These are phyloP conservation scores for Nakazawaea ernobii DNA, from an alignment of 805 yeast genomes.

Conservation along the genomic window DNA sequence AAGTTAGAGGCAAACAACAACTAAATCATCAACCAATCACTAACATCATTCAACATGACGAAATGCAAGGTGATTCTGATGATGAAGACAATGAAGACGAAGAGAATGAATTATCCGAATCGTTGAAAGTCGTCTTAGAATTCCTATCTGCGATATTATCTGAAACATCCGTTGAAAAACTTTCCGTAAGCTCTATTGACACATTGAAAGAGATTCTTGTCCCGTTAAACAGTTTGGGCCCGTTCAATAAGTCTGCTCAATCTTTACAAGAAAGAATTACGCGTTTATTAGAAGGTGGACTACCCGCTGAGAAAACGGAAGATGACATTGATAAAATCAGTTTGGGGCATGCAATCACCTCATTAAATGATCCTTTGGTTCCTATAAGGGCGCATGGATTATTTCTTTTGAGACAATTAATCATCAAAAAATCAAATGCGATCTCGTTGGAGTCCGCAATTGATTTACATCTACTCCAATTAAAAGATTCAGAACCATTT, in stretches of 20 bases:
- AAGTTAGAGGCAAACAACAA: neutral
- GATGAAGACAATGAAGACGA: conserved; percentile 30
- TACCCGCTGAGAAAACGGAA: conserved; percentile 13
- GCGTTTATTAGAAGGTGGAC: conserved; percentile 20
- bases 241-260: conserved; percentile 14
- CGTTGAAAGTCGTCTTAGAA: conserved; percentile 30
- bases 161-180: conserved; percentile 16
- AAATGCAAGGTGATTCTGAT: conserved; percentile 26
- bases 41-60: conserved; percentile 8
- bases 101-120: conserved; percentile 23
- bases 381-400: conserved; percentile 89
- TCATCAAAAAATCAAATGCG: conserved; percentile 43
- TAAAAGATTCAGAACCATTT: conserved; percentile 80
- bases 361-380: conserved; percentile 69
- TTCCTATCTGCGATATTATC: conserved; percentile 31
- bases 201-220: conserved; percentile 14
- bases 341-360: conserved; percentile 55
- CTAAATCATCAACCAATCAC: neutral
- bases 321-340: conserved; percentile 31
- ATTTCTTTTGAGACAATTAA: conserved; percentile 51
- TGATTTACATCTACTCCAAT: conserved; percentile 54
- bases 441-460: conserved; percentile 50
- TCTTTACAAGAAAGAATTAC: conserved; percentile 28
- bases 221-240: conserved; percentile 2
- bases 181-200: conserved; percentile 5